A percentile compares a stretch with the other conserved stretches of the same genome.
phyloP scores from a whole-genome alignment of 2,329 filamentous ascomycete species.

The Sarocladium brachiariae region DNA sequence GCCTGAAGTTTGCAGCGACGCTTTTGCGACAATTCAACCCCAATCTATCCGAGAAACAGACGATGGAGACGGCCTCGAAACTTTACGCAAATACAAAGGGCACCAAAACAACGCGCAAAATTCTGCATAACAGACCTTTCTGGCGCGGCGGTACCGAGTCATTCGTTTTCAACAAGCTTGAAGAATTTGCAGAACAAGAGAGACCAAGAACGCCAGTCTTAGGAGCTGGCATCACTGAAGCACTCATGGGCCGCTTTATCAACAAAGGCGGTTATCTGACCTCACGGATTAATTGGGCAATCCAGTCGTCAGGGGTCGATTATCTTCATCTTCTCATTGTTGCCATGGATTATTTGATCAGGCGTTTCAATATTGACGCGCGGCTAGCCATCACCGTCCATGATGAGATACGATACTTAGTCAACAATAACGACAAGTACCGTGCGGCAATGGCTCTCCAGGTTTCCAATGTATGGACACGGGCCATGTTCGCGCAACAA shows the following conservation, averaged over 20 bases:
- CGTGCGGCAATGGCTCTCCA: conserved; percentile 87
- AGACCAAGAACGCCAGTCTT: conserved; percentile 83
- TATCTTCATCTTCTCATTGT: conserved; percentile 93
- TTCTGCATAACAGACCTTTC: conserved; percentile 68
- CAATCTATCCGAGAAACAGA: conserved; percentile 69
- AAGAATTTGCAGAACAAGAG: conserved; percentile 96
- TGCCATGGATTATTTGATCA: conserved; percentile 86
- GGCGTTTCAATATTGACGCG: conserved; percentile 77
- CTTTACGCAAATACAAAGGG: conserved; percentile 90
- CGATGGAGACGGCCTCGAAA: conserved; percentile 65
- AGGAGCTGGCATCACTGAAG: conserved; percentile 92
- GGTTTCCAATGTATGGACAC: conserved; percentile 90
- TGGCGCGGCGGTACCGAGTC: conserved; percentile 97
- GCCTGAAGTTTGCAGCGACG: conserved; percentile 85
- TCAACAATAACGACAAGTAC: conserved; percentile 79
- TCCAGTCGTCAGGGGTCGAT: conserved; percentile 94
- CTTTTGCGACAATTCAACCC: conserved; percentile 93
- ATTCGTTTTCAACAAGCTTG: conserved; percentile 96
- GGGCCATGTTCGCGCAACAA: conserved; percentile 95
- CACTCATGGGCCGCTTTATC: conserved; percentile 81
- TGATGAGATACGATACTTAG: conserved; percentile 93
- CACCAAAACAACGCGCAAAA: conserved; percentile 69
- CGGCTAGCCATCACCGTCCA: conserved; percentile 91
- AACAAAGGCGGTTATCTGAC: conserved; percentile 90
- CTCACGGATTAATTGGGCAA: conserved; percentile 97